Evolutionary conservation across 345 rosid genomes (phyloP).

Genomic region (Turritis glabra): DNA sequence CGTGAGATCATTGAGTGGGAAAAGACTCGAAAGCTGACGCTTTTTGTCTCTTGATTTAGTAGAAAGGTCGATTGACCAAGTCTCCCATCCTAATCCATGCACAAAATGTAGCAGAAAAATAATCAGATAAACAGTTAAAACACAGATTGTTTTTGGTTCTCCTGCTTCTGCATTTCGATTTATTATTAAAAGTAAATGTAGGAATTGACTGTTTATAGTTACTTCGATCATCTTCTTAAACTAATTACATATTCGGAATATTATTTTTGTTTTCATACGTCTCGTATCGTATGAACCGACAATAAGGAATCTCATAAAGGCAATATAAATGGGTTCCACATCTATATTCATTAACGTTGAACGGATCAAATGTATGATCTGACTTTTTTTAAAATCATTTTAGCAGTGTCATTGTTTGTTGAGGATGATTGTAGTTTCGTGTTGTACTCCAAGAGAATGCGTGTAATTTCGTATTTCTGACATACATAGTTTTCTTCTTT

Average conservation of each 20-base stretch:
- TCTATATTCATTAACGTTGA: not conserved
- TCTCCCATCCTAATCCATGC: conserved; percentile 22
- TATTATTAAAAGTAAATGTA: not conserved
- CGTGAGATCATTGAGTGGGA: conserved; percentile 20
- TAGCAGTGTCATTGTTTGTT: conserved; percentile 12
- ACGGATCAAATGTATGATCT: conserved; percentile 22
- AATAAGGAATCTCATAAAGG: not conserved
- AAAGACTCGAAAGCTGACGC: conserved; percentile 1
- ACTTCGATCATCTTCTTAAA: no score
- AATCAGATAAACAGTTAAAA: not conserved
- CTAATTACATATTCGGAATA: no score
- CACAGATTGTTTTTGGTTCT: not conserved
- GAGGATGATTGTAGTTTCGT: conserved; percentile 18
- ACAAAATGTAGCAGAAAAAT: not conserved
- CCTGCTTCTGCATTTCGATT: not conserved
- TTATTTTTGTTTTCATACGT: not conserved
- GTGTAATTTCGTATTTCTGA: conserved; percentile 11
- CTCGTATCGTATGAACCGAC: not conserved
- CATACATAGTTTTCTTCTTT: not conserved
- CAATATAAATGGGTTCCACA: conserved; percentile 28
- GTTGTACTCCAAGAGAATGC: conserved; percentile 16
- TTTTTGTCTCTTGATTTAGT: conserved; percentile 32
- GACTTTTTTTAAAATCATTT: not conserved
- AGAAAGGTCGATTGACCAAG: conserved; percentile 28
- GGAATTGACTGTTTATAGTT: no score